Percentiles rank a stretch among this genome's conserved stretches.
phyloP scores from a whole-genome alignment of 805 yeast species.

The Tetrapisispora pingtungensis region DNA sequence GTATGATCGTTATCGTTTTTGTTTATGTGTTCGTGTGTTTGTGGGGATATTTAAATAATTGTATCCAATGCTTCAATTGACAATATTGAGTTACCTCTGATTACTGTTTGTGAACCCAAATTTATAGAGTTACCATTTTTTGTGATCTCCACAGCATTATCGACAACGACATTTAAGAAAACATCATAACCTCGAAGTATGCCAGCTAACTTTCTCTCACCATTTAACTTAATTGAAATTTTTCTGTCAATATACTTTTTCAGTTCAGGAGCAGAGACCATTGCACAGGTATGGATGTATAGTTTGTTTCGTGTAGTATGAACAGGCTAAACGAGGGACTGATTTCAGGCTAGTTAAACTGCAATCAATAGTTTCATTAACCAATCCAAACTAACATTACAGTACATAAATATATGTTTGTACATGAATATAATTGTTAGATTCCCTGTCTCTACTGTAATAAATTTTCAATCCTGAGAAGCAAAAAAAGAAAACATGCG shows the following conservation, averaged over 20 bases:
- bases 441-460: too few species aligned
- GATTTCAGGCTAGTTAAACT: too few species aligned
- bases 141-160: conserved; percentile 57
- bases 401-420: too few species aligned
- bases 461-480: too few species aligned
- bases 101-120: conserved; percentile 55
- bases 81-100: conserved; percentile 71
- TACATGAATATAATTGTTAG: too few species aligned
- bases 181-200: conserved; percentile 75
- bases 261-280: conserved; percentile 57
- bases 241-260: conserved; percentile 68
- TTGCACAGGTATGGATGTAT: conserved; percentile 11
- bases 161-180: conserved; percentile 63
- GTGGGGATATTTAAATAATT: not conserved
- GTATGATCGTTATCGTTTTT: too few species aligned
- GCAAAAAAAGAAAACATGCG: too few species aligned
- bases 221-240: conserved; percentile 65
- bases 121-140: conserved; percentile 40
- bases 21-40: not conserved
- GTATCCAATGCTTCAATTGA: conserved; percentile 45
- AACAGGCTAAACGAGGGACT: too few species aligned
- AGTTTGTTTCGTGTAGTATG: too few species aligned
- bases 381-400: too few species aligned
- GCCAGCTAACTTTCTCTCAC: conserved; percentile 71
- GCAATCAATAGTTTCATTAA: too few species aligned